Evolutionary conservation across 305 asterid species (phyloP).

Genomic region (Striga hermonthica): DNA sequence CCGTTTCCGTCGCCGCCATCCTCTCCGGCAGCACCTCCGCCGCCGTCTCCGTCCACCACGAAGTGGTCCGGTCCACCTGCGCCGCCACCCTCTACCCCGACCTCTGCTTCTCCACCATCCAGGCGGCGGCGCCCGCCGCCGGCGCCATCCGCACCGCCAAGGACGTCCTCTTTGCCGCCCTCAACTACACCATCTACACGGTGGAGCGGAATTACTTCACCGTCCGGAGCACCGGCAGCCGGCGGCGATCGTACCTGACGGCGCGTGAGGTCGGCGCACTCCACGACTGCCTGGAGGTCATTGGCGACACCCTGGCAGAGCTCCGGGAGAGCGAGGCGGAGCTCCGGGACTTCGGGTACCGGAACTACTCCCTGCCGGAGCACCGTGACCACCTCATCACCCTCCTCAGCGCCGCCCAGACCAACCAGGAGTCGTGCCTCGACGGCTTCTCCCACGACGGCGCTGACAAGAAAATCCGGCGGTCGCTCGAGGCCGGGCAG

Average conservation of each 20-base stretch:
- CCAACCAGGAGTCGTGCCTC: constrained; percentile 59
- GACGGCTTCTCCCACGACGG: constrained; percentile 58
- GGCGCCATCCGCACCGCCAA: constrained; percentile 35
- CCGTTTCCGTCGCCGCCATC: constrained; percentile 28
- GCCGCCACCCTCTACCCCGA: constrained; percentile 57
- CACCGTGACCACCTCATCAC: constrained; percentile 38
- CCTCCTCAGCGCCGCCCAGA: constrained; percentile 54
- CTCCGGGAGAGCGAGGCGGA: constrained; percentile 27
- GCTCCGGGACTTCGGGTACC: constrained; percentile 32
- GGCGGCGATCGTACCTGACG: constrained; percentile 30
- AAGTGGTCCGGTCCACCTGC: constrained; percentile 45
- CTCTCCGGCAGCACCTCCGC: constrained; percentile 25
- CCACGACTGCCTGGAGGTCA: constrained; percentile 2
- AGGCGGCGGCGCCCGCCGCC: constrained; percentile 19
- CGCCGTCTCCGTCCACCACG: constrained; percentile 3
- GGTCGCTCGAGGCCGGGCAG: constrained; percentile 32
- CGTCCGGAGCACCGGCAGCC: constrained; percentile 33
- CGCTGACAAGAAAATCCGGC: constrained; percentile 35
- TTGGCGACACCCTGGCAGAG: constrained; percentile 6
- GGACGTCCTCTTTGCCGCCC: constrained; percentile 44
- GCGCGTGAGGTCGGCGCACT: constrained; percentile 48
- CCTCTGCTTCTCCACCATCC: constrained; percentile 49
- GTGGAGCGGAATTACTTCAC: constrained; percentile 44
- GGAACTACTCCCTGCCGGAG: constrained; percentile 33
- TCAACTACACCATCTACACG: constrained; percentile 48